phyloP scores from a whole-genome alignment of 1,139 yeast genomes.

The Saccharomycopsis phalli region DNA sequence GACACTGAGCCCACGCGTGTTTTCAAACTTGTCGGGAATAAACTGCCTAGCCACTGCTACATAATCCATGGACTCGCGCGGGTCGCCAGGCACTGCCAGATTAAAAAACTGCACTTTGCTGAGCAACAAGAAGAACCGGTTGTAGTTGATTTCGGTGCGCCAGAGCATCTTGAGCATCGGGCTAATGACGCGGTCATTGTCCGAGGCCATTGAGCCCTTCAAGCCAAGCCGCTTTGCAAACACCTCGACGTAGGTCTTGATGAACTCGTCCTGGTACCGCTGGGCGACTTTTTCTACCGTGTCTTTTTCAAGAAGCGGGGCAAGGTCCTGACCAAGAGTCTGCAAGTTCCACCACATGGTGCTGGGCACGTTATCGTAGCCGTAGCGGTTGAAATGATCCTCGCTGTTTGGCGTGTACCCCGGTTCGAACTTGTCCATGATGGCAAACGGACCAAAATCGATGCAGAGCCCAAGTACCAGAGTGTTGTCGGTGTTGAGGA shows the following conservation, averaged over 20 bases:
- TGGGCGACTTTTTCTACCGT: conserved; percentile 52
- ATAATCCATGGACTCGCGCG: conserved; percentile 21
- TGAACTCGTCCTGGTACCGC: conserved; percentile 55
- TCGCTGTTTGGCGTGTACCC: conserved; percentile 84
- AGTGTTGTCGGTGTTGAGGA: conserved; percentile 88
- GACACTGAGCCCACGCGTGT: conserved; percentile 31
- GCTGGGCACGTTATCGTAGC: conserved; percentile 74
- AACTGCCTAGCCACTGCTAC: conserved; percentile 23
- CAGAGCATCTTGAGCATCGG: conserved; percentile 59
- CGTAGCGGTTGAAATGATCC: conserved; percentile 63
- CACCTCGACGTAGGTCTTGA: conserved; percentile 48
- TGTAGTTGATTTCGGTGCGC: conserved; percentile 65
- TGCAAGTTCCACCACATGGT: conserved; percentile 95
- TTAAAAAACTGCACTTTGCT: conserved; percentile 1
- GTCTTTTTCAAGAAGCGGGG: conserved; percentile 30
- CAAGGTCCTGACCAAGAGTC: conserved; percentile 52
- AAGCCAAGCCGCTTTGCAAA: conserved; percentile 68
- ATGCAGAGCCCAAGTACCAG: conserved; percentile 78
- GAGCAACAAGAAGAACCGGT: conserved; percentile 47
- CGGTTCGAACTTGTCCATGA: conserved; percentile 78
- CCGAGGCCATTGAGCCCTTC: conserved; percentile 31
- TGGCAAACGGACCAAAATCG: conserved; percentile 94
- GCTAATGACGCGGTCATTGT: conserved; percentile 42
- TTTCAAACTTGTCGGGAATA: conserved; percentile 23
- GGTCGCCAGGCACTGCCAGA: background rate